Base-by-base conservation (phyloP, 495 filamentous ascomycete genomes). In the Hyaloscypha finlandica region DNA sequence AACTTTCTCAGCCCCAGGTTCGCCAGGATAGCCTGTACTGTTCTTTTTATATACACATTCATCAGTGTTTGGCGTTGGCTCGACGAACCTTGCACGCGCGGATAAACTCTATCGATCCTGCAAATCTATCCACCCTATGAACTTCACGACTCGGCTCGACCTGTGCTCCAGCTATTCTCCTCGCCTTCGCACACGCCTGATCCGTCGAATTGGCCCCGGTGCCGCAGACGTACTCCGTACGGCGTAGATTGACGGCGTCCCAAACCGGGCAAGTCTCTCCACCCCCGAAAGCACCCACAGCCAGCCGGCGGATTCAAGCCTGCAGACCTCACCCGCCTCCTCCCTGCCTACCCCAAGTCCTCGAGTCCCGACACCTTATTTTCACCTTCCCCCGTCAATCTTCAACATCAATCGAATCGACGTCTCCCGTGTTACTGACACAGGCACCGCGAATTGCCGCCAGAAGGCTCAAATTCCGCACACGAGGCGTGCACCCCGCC, bases 401-500 rank as follows among this genome's bases (percentile, higher is more conserved):
- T 32, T 8, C 57, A 48, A 48, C 42, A 48, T 48, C 42, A 48
- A 48, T 48, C 42, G 42, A 48, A 16, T 48, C 42, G 9, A 11
- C 16, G 2, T 31, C 29, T 29, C 20, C 9, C n/a, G 9, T 29
- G 20, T 56, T 56, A 0, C 19, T 30, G 22, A 56, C 57, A 52
- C 31, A 32, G 20, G 2, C 8, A 52, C 5, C 29, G n/a, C 20
- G 39, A 60, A 33, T 66, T 60, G 64, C 64, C 64, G 60, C 56
- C 8, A 20, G 42, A 54, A 66, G 64, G 55, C 55, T 31, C 4
- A 51, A 37, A 37, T 55, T 14, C 31, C 20, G 14, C 29, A 52
- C 20, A 55, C 52, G 48, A 64, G 32, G 61, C 61, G 35, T 64
- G 11, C n/a, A 33, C 33, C 61, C 61, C 31, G 51, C 61, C 6